Conservation (phyloP, 2,329 filamentous ascomycete genomes). For the Mariannaea sp. region DNA sequence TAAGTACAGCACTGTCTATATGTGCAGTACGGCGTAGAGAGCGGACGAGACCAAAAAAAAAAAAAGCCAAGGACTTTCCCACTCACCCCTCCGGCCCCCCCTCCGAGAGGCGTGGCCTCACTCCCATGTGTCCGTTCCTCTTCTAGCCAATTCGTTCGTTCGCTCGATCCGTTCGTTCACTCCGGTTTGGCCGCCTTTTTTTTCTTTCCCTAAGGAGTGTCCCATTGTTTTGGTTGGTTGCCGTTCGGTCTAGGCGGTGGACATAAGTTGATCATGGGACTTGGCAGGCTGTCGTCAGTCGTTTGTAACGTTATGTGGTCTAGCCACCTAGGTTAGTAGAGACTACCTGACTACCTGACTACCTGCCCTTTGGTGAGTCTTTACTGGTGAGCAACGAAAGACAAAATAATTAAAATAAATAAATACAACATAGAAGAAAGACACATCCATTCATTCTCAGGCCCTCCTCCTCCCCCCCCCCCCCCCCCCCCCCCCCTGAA, state of each 20-base stretch:
- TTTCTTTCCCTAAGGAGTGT: constrained; percentile 3
- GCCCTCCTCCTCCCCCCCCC: constrained; percentile 1
- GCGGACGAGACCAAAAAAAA: too few relatives aligned
- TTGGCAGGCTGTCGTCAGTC: neutral
- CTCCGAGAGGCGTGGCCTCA: neutral
- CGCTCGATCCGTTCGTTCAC: neutral
- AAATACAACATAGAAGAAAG: constrained; percentile 15
- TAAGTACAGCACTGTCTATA: too few relatives aligned
- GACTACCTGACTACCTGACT: too few relatives aligned
- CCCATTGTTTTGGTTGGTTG: constrained; percentile 5
- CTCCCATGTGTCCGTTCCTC: neutral
- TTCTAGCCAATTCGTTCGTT: neutral
- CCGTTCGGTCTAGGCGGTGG: constrained; percentile 14
- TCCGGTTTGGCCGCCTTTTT: too few relatives aligned
- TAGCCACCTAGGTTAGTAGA: too few relatives aligned
- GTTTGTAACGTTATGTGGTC: too few relatives aligned
- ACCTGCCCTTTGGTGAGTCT: too few relatives aligned
- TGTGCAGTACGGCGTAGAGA: too few relatives aligned
- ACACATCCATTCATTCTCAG: too few relatives aligned
- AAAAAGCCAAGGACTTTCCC: too few relatives aligned
- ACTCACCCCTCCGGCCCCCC: neutral
- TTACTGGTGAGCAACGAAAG: too few relatives aligned
- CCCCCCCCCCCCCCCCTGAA: constrained; percentile 10
- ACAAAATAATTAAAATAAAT: too few relatives aligned
- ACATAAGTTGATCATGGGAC: constrained; percentile 20